Base-by-base conservation (phyloP, 495 filamentous ascomycete species). In the Astrothelium subdiscretum region DNA sequence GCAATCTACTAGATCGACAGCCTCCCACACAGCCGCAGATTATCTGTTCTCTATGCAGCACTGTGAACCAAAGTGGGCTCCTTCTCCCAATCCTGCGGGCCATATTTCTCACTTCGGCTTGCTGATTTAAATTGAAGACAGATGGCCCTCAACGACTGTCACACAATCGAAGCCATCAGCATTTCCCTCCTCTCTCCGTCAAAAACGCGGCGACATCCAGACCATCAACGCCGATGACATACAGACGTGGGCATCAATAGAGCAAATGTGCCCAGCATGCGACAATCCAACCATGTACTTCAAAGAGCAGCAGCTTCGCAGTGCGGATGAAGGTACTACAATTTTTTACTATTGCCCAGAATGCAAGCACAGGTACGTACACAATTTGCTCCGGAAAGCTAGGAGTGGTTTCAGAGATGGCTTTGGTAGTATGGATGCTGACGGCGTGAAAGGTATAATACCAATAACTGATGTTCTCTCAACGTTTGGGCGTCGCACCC, bases 311-410 rank as follows among this genome's bases (percentile, higher is more conserved):
- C 95, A 98, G 72, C 76, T 96, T 71, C 83, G 92, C 62, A 86
- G 90, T 77, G 95, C 94, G 3, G 94, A 97, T 73, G 95, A 97
- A 81, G 95, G 95, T 59, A 88, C 85, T 66, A 96, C 91, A 1
- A 86, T 94, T 40, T 91, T 96, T 67, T 95, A 89, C 72, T 85
- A 80, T 31, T 96, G 91, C 75, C 84, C 87, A 32, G 66, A 75
- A 42, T 96, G 91, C 70, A 88, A 90, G 62, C 77, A 90, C 72
- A 91, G 48, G 48, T 29, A 29, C 6, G 48, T 54, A 29, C 6
- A 29, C 48, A 8, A 3, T 18, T 12, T 22, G 43, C 0, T 38
- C 15, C 5, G 43, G 13, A 18, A 40, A 15, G 15, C 35, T 15
- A 6, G 35, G 15, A 15, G 15, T 15, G 12, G 43, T 48, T 18